Evolutionary conservation across 1,139 yeast species (phyloP).

Genomic region (Geotrichum candidum): DNA sequence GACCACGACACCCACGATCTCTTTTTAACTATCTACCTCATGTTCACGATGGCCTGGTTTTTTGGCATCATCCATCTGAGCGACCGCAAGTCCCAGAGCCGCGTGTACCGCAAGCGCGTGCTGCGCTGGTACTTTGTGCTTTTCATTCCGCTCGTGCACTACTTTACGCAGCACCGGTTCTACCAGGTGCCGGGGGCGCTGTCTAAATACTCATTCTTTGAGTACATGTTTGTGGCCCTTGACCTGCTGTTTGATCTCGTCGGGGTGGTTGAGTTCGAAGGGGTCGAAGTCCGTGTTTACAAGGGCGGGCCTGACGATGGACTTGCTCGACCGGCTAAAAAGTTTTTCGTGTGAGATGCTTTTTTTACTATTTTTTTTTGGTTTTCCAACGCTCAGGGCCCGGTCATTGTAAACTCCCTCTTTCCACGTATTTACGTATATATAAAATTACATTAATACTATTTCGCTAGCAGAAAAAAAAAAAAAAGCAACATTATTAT

Average conservation of each 20-base stretch:
- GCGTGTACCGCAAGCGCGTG: slow-evolving; percentile 38
- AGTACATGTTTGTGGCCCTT: slow-evolving; percentile 66
- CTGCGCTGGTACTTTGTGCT: slow-evolving; percentile 51
- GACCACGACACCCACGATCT: slow-evolving; percentile 16
- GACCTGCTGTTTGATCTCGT: slow-evolving; percentile 62
- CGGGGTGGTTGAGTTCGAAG: slow-evolving; percentile 12
- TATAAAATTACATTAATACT: not conserved
- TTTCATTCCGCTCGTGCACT: slow-evolving; percentile 65
- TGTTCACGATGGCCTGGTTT: slow-evolving; percentile 13
- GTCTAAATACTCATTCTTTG: slow-evolving; percentile 73
- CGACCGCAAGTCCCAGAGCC: slow-evolving; percentile 40
- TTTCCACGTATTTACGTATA: not conserved
- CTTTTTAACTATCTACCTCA: slow-evolving; percentile 9
- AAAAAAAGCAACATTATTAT: not conserved
- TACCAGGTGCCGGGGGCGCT: slow-evolving; percentile 72
- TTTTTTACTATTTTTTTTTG: not conserved
- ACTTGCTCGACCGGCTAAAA: not conserved
- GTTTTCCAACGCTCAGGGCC: not conserved
- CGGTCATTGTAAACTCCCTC: not conserved
- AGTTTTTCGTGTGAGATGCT: not conserved
- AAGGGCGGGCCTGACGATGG: not conserved
- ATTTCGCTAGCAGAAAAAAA: not conserved
- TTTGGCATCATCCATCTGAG: slow-evolving; percentile 33
- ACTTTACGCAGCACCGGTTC: slow-evolving; percentile 75
- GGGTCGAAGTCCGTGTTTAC: slow-evolving; percentile 12